Base-by-base conservation (phyloP, 345 rosid genomes). In the Carallia pectinifolia region DNA sequence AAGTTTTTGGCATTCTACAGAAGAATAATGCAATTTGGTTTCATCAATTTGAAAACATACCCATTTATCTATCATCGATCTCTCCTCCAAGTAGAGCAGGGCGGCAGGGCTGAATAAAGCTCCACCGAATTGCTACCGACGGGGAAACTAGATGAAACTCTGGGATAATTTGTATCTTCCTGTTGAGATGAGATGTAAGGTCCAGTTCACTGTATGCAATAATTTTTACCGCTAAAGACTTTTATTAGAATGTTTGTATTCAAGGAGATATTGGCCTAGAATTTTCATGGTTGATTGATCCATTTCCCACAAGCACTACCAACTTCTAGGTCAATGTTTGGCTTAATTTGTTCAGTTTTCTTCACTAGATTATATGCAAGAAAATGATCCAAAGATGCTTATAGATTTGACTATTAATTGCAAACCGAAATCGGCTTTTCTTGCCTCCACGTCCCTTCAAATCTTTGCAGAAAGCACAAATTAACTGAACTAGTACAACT, bases 21-120 rank as follows among this genome's bases (percentile, higher is more conserved):
- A 62, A 63, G 48, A 80, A 76, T 72, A 75, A 75, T 52, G 54
- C 72, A 59, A n/a, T 44, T 62, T 53, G 27, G 53, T 33, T 62
- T 16, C 53, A 8, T 55, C 55, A 53, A 33, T 72, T 61, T 30
- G 31, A 17, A 53, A 34, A 65, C 31, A 2, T 59, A 54, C 9
- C 37, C 53, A 31, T 67, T 48, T 53, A 58, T 70, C 59, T n/a
- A 18, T 61, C 17, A 34, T 17, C 50, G 54, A 12, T 13, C 33
- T 48, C 6, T 1, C 23, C 31, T 7, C 58, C 15, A 12, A 19
- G 34, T 33, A 33, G 34, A 33, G 34, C 2, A 33, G 48, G 48
- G 15, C 2, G 15, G 15, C n/a, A 61, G 36, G 37, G 7, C 16
- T n/a, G 6, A 30, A 55, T 40, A 61, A 39, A 61, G 18, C 59